These are phyloP conservation scores for Malania oleifera DNA, from an alignment of 164 flowering plant genomes.

Conservation along the genomic window DNA sequence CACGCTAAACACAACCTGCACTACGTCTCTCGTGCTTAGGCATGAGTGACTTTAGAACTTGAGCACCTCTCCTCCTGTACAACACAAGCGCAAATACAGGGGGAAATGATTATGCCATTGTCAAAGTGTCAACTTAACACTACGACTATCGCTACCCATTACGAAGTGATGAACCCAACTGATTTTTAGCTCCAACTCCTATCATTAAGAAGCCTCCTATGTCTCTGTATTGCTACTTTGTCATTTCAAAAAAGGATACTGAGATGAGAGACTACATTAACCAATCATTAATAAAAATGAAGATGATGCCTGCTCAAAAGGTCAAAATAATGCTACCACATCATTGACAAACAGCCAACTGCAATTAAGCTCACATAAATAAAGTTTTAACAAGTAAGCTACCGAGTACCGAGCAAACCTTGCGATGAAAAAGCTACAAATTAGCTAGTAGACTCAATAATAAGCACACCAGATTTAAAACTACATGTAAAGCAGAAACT, in stretches of 20 bases:
- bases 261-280: slow-evolving; percentile 4
- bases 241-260: slow-evolving; percentile 13
- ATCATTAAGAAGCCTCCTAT: slow-evolving; percentile 23
- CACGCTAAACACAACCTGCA: slow-evolving; percentile 24
- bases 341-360: slow-evolving; percentile 10
- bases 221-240: slow-evolving; percentile 21
- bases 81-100: slow-evolving; percentile 77
- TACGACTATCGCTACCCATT: slow-evolving; percentile 53
- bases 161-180: slow-evolving; percentile 35
- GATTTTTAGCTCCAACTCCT: slow-evolving; percentile 28
- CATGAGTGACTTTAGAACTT: slow-evolving; percentile 26
- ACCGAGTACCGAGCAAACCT: slow-evolving; percentile 41
- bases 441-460: slow-evolving; percentile 25
- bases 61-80: slow-evolving; percentile 64
- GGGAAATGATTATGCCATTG: slow-evolving; percentile 66
- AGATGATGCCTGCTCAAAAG: slow-evolving; percentile 12
- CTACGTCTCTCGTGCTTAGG: slow-evolving; percentile 29
- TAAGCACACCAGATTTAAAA: slow-evolving; percentile 37
- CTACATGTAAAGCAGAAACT: slow-evolving; percentile 39
- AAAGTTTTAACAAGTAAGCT: slow-evolving; percentile 20
- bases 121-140: slow-evolving; percentile 48
- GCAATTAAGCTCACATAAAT: slow-evolving; percentile 16
- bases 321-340: slow-evolving; percentile 15
- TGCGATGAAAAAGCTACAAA: slow-evolving; percentile 26
- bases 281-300: slow-evolving; percentile 15